Evolutionary conservation across 2,329 filamentous ascomycete species (phyloP).

Genomic region (Aspergillus udagawae): DNA sequence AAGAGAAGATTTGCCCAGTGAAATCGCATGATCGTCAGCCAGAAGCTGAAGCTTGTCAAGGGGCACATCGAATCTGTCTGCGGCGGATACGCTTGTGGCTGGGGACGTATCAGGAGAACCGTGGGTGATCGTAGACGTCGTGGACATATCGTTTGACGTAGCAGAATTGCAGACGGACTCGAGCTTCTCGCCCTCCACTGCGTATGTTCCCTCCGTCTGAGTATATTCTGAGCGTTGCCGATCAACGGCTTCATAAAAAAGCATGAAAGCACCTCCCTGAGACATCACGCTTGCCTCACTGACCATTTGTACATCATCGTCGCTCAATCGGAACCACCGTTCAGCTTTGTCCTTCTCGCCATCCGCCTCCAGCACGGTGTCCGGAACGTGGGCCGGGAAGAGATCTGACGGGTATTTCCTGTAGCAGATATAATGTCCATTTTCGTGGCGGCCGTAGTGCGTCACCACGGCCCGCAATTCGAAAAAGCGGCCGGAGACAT

Average conservation of each 20-base stretch:
- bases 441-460: slow-evolving; percentile 87
- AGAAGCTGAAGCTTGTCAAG: background rate
- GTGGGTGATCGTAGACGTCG: background rate
- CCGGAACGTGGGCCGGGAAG: slow-evolving; percentile 31
- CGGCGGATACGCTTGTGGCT: background rate
- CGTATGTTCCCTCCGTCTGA: slow-evolving; percentile 1
- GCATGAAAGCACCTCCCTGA: slow-evolving; percentile 88
- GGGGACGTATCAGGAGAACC: background rate
- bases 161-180: slow-evolving; percentile 7
- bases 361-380: slow-evolving; percentile 29
- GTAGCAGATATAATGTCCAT: slow-evolving; percentile 94
- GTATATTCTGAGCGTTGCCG: background rate
- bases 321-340: slow-evolving; percentile 88
- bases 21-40: background rate
- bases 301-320: slow-evolving; percentile 74
- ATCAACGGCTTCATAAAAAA: slow-evolving; percentile 83
- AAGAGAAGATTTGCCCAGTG: background rate
- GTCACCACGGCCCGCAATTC: slow-evolving; percentile 79
- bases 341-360: slow-evolving; percentile 38
- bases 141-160: background rate
- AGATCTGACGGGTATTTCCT: slow-evolving; percentile 58
- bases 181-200: slow-evolving; percentile 7
- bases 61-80: background rate
- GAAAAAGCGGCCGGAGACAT: slow-evolving; percentile 54
- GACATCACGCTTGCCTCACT: slow-evolving; percentile 68